Conservation (phyloP, 2,329 filamentous ascomycete genomes). For the Penicillium sp. region DNA sequence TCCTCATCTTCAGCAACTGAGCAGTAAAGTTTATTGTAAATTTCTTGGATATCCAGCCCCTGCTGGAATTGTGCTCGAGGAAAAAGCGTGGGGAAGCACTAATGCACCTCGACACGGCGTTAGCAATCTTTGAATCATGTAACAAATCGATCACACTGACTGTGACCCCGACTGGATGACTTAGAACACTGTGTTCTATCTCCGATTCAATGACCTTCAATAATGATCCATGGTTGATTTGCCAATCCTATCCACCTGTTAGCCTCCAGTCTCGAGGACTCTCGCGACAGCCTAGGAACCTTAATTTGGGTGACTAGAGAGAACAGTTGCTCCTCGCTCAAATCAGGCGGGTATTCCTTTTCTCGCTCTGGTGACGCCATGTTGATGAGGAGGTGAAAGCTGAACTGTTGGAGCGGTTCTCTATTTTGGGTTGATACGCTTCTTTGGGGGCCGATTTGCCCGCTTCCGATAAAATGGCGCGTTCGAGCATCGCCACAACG, state of each 20-base stretch:
- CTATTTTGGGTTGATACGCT: neutral
- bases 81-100: conserved; percentile 34
- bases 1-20: conserved; percentile 47
- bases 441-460: neutral
- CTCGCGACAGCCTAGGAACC: neutral
- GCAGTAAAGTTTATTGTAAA: conserved; percentile 53
- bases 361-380: neutral
- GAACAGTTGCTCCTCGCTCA: conserved; percentile 38
- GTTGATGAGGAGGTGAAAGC: neutral
- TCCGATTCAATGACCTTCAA: conserved; percentile 32
- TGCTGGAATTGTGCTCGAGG: conserved; percentile 31
- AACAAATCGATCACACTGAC: conserved; percentile 9
- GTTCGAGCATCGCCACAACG: neutral
- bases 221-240: conserved; percentile 41
- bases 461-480: neutral
- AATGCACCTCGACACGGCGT: neutral
- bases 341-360: conserved; percentile 18
- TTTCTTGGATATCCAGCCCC: conserved; percentile 56
- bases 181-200: conserved; percentile 26
- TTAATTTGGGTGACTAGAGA: conserved; percentile 30
- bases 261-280: neutral
- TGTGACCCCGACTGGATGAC: conserved; percentile 33
- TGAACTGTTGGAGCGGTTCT: neutral
- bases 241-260: conserved; percentile 34
- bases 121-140: neutral